Base-by-base conservation (phyloP, 768 basidiomycete species). In the Kwoniella mangroviensis region DNA sequence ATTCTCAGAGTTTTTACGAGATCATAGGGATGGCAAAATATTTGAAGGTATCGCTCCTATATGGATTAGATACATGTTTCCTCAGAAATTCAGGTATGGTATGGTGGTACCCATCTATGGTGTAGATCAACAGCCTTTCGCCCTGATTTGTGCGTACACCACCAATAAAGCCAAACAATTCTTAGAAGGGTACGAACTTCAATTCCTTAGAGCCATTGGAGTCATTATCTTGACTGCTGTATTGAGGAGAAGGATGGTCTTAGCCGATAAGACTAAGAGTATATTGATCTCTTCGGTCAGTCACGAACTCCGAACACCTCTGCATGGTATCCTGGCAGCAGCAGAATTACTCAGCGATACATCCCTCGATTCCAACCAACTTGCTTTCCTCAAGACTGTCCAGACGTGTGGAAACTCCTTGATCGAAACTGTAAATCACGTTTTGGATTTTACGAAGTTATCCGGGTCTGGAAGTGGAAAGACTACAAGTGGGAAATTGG, bases 381-480 rank as follows among this genome's bases (percentile, higher is more conserved):
- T 85, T 11, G 93, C 94, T 0, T 96, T 94, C 85, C 84, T 97
- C 60, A 91, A 94, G 79, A 97, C 95, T 0, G 92, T 97, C 1
- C 92, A 94, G 81, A 94, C 93, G 6, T 97, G 94, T 78, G 94
- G 94, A 15, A 95, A 91, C n/a, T 93, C 93, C 0, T 87, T 98
- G 1, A 92, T 95, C 52, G 95, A 98, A 85, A 96, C 94, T 0
- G 94, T 98, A 59, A 97, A 97, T 78, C 95, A 98, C 75, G 95
- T 98, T 5, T 85, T 98, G 28, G 95, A 98, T 81, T 98, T 95
- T 79, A 96, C 94, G 40, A 98, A 98, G 79, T 86, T 96, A 24
- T 94, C 28, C 90, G 90, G 9, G 89, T 92, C 79, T 0, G 67
- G 56, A 54, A 58, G 60, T 12, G 91, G 90, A 72, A 88, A 89